Evolutionary conservation across 768 basidiomycete genomes (phyloP), one percentile per base, ranked within the genome.

Genomic region (Cystofilobasidium bisporidii): DNA sequence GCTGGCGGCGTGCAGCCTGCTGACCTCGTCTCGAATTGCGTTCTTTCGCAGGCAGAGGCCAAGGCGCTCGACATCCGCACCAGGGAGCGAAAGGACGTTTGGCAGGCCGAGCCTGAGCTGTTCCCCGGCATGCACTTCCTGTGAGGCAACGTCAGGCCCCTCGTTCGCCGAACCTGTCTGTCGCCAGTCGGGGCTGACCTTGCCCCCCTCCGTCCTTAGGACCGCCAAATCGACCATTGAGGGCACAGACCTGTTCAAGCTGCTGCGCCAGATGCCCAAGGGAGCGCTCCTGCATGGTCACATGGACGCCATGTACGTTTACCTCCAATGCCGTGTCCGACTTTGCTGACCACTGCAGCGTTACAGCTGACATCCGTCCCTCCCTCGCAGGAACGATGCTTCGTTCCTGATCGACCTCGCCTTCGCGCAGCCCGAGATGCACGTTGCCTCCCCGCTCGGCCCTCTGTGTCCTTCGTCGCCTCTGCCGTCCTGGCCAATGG

Each of bases 51-150:
- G 55, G 88, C 86, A 14, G 87, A 88, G 70, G 75, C 76, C 63
- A 78, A 84, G 61, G 74, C 85, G 40, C 79, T 86, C 26, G 74
- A 75, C 32, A 81, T 89, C 64, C 83, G 87, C 40, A 75, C 78
- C 0, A 67, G 73, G 12, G 87, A 89, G 71, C 82, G 81, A 0
- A 72, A 75, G 28, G 79, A 81, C 0, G 78, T 88, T n/a, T 88
- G 87, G 87, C 79, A 72, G 43, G 76, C 76, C 56, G 82, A 78
- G 56, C 82, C 81, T 5, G 83, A 87, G 71, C 79, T 84, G 0
- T 88, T 87, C 71, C 86, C 86, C 26, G 87, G 87, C 50, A 87
- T 88, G 86, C 86, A 84, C 71, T 89, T 88, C 72, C 76, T 88
- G 70, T 88, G 26, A 9, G 32, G 5, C 28, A 6, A 22, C n/a